Conservation (phyloP, 176 grass and related monocot species). For the Elymus sibiricus region DNA sequence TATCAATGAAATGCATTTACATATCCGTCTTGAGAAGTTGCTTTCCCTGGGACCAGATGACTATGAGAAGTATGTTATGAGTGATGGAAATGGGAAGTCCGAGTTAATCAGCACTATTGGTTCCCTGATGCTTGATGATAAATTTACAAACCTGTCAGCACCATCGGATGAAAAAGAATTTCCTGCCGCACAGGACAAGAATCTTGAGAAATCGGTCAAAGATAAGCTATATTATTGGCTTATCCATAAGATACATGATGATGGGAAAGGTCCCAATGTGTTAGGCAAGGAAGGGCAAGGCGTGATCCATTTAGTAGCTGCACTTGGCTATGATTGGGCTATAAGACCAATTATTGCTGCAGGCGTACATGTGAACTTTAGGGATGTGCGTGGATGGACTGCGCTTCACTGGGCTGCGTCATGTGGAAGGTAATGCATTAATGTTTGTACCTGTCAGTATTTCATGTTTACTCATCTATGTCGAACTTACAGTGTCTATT, state of each 20-base stretch:
- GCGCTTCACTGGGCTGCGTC: constrained; percentile 98
- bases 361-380: constrained; percentile 94
- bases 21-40: constrained; percentile 86
- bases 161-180: constrained; percentile 40
- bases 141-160: constrained; percentile 36
- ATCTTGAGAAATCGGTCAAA: constrained; percentile 74
- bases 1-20: constrained; percentile 86
- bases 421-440: constrained; percentile 67
- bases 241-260: constrained; percentile 77
- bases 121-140: constrained; percentile 71
- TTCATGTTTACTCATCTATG: neutral
- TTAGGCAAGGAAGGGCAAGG: constrained; percentile 94
- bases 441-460: neutral
- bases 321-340: constrained; percentile 96
- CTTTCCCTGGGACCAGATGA: constrained; percentile 63
- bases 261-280: constrained; percentile 85
- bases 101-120: constrained; percentile 74
- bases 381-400: constrained; percentile 96
- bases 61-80: constrained; percentile 44
- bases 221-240: constrained; percentile 89
- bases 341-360: constrained; percentile 77
- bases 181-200: constrained; percentile 41
- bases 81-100: constrained; percentile 44
- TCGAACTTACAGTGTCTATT: neutral
- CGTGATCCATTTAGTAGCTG: constrained; percentile 88